Evolutionary conservation across 1,139 yeast species (phyloP).

Genomic region (Geotrichum candidum): DNA sequence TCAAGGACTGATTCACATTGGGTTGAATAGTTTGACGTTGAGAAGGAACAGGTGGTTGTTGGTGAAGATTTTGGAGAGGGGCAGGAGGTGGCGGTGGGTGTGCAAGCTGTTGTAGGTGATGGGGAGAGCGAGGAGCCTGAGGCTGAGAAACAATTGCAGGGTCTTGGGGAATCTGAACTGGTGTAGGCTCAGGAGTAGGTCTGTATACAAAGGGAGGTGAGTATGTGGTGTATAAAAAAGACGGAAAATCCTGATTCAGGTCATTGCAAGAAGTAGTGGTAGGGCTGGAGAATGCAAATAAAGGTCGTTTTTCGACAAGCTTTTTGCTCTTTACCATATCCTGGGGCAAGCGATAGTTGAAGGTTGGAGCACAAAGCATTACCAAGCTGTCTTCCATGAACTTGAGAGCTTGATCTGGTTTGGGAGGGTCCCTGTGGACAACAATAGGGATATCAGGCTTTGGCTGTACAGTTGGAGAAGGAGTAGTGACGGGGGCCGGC

Average conservation of each 20-base stretch:
- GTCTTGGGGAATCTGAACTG: neutral
- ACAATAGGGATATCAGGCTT: constrained; percentile 23
- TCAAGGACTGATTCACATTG: neutral
- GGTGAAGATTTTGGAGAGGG: constrained; percentile 2
- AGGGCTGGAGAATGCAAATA: constrained; percentile 1
- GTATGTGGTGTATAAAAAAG: constrained; percentile 2
- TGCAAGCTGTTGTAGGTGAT: neutral
- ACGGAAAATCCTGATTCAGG: neutral
- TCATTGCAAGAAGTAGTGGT: neutral
- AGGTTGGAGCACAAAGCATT: constrained; percentile 25
- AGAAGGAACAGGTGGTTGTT: neutral
- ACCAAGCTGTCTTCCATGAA: constrained; percentile 33
- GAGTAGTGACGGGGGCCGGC: constrained; percentile 16
- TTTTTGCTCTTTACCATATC: neutral
- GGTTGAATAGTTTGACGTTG: neutral
- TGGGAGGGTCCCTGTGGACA: constrained; percentile 28
- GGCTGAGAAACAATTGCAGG: neutral
- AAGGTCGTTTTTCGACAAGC: neutral
- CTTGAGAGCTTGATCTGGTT: constrained; percentile 29
- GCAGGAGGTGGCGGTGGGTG: neutral
- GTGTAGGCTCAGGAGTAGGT: neutral
- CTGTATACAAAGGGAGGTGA: neutral
- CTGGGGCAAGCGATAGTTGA: constrained; percentile 11
- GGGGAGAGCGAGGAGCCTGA: neutral
- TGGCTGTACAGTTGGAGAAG: constrained; percentile 17